Evolutionary conservation across 306 rosid genomes (phyloP).

Genomic region (Trifolium repens): DNA sequence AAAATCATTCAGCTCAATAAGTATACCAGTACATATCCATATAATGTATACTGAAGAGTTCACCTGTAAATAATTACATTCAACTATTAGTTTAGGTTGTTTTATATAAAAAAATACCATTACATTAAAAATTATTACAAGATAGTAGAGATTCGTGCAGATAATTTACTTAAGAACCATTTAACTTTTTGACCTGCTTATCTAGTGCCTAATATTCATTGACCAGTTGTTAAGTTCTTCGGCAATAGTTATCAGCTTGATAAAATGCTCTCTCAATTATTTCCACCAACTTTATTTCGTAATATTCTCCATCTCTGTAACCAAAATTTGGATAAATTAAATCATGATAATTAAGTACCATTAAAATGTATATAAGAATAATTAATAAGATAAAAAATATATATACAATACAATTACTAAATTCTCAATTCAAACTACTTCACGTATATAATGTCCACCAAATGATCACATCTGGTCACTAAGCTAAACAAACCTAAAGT

Average conservation of each 20-base stretch:
- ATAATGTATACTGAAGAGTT: no score
- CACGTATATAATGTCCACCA: no score
- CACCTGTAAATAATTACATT: no score
- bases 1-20: no score
- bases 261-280: slow-evolving; percentile 46
- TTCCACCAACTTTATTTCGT: slow-evolving; percentile 51
- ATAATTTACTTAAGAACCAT: slow-evolving; percentile 41
- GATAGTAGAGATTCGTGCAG: background rate
- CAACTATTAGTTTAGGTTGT: background rate
- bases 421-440: no score
- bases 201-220: slow-evolving; percentile 44
- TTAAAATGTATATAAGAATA: slow-evolving; percentile 11
- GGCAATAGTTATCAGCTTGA: background rate
- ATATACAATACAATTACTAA: no score
- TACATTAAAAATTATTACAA: background rate
- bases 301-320: slow-evolving; percentile 81
- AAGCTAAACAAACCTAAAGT: no score
- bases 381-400: background rate
- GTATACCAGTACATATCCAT: no score
- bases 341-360: slow-evolving; percentile 40
- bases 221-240: no score
- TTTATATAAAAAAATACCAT: background rate
- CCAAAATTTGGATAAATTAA: slow-evolving; percentile 31
- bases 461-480: no score
- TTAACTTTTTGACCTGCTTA: slow-evolving; percentile 51